Evolutionary conservation across 371 early-diverging fungal genomes (phyloP).

Genomic region (Mortierella sp.): DNA sequence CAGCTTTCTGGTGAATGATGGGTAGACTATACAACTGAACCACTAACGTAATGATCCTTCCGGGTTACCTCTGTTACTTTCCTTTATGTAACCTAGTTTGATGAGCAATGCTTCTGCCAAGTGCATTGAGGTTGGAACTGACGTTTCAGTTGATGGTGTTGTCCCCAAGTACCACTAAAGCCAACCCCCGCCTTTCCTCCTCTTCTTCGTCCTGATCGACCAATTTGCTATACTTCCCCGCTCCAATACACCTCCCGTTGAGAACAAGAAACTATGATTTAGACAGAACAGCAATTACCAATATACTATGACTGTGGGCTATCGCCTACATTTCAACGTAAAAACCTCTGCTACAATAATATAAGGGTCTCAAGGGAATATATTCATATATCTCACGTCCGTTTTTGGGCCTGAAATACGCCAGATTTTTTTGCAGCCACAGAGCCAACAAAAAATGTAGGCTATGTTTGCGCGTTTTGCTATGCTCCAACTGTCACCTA

Average conservation of each 20-base stretch:
- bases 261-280: not conserved
- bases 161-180: conserved; percentile 44
- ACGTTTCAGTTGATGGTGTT: conserved; percentile 6
- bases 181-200: not conserved
- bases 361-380: too few species aligned
- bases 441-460: too few species aligned
- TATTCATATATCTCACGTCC: too few species aligned
- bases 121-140: conserved; percentile 25
- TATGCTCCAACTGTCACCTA: too few species aligned
- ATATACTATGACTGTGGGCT: too few species aligned
- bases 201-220: not conserved
- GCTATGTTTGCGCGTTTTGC: too few species aligned
- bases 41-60: not conserved
- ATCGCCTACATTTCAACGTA: too few species aligned
- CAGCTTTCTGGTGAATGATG: not conserved
- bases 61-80: not conserved
- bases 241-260: not conserved
- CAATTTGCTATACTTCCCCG: not conserved
- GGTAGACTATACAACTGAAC: not conserved
- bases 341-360: too few species aligned
- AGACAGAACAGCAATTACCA: not conserved
- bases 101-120: conserved; percentile 31
- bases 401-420: too few species aligned
- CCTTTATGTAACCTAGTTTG: conserved; percentile 15
- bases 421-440: too few species aligned